Conservation (phyloP, 208 protist genomes). For the Acanthamoeba royreba region DNA sequence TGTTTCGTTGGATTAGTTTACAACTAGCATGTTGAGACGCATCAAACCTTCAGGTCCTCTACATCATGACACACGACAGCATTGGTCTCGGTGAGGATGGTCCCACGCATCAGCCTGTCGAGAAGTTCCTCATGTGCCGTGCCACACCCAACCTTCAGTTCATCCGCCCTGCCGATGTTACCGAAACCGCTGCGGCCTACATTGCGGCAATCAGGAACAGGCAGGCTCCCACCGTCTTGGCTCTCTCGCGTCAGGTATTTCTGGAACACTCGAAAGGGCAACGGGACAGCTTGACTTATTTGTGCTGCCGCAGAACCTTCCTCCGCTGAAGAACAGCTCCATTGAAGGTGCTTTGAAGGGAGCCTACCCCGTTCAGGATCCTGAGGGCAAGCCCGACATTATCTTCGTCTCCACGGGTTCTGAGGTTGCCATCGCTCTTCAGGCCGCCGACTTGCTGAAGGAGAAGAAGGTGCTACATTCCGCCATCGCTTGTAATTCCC, state of each 20-base stretch:
- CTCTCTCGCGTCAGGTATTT: slow-evolving; percentile 89
- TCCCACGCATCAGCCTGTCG: slow-evolving; percentile 98
- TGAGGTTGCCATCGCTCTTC: slow-evolving; percentile 91
- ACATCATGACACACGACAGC: slow-evolving; percentile 99
- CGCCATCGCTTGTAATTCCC: background rate
- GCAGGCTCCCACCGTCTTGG: slow-evolving; percentile 84
- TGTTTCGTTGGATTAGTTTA: no score
- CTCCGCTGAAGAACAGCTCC: slow-evolving; percentile 76
- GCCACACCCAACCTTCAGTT: slow-evolving; percentile 94
- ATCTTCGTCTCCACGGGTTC: slow-evolving; percentile 95
- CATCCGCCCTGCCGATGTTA: slow-evolving; percentile 94
- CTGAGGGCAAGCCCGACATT: slow-evolving; percentile 80
- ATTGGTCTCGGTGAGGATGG: slow-evolving; percentile 99
- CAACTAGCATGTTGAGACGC: background rate
- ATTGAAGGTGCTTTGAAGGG: slow-evolving; percentile 78
- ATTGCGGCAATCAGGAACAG: slow-evolving; percentile 85
- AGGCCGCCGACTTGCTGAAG: slow-evolving; percentile 86
- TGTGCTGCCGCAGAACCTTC: slow-evolving; percentile 86
- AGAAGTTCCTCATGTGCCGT: slow-evolving; percentile 87
- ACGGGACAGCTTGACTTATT: no score
- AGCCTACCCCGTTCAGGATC: slow-evolving; percentile 63
- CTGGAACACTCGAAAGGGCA: no score
- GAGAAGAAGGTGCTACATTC: background rate
- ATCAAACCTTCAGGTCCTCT: slow-evolving; percentile 91
- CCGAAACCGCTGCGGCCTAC: slow-evolving; percentile 95